A percentile compares a stretch with the other conserved stretches of the same genome.
Evolutionary conservation across 805 yeast genomes (phyloP).

Genomic region (Cyberlindnera euphorbiae): DNA sequence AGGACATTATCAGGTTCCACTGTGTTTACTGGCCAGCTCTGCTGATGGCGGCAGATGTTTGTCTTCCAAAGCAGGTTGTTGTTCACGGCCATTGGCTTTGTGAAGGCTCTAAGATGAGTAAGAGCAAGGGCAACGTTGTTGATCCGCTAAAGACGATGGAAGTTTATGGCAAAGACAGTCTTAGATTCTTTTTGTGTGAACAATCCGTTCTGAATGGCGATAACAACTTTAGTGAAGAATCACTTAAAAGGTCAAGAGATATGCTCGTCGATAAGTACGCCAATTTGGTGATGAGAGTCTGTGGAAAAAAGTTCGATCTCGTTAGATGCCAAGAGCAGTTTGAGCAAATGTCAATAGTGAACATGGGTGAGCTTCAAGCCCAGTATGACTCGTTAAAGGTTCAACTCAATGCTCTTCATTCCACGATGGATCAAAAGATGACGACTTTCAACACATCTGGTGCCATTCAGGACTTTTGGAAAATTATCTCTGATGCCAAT

Average conservation of each 20-base stretch:
- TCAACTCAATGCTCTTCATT: slow-evolving; percentile 32
- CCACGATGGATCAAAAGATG: slow-evolving; percentile 40
- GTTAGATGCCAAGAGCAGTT: slow-evolving; percentile 33
- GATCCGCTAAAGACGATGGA: slow-evolving; percentile 72
- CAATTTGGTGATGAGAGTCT: slow-evolving; percentile 68
- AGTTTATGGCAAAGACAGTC: slow-evolving; percentile 64
- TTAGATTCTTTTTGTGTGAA: slow-evolving; percentile 72
- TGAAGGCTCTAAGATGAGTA: slow-evolving; percentile 90
- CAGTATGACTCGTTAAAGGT: slow-evolving; percentile 24
- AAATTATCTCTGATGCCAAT: slow-evolving; percentile 54
- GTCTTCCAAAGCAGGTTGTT: slow-evolving; percentile 65
- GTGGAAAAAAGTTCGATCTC: slow-evolving; percentile 65
- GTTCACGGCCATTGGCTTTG: slow-evolving; percentile 95
- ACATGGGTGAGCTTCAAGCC: slow-evolving; percentile 12
- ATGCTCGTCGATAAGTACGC: slow-evolving; percentile 79
- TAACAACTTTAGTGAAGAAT: slow-evolving; percentile 67
- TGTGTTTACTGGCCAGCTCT: slow-evolving; percentile 93
- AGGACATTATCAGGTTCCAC: slow-evolving; percentile 86
- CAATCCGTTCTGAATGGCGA: slow-evolving; percentile 74
- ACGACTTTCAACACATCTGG: slow-evolving; percentile 45
- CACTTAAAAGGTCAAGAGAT: slow-evolving; percentile 48
- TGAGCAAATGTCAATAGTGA: slow-evolving; percentile 4
- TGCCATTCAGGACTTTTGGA: slow-evolving; percentile 58
- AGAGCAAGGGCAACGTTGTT: slow-evolving; percentile 87
- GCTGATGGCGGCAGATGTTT: slow-evolving; percentile 73